phyloP scores from a whole-genome alignment of 495 filamentous ascomycete genomes.

The Aspergillus campestris region DNA sequence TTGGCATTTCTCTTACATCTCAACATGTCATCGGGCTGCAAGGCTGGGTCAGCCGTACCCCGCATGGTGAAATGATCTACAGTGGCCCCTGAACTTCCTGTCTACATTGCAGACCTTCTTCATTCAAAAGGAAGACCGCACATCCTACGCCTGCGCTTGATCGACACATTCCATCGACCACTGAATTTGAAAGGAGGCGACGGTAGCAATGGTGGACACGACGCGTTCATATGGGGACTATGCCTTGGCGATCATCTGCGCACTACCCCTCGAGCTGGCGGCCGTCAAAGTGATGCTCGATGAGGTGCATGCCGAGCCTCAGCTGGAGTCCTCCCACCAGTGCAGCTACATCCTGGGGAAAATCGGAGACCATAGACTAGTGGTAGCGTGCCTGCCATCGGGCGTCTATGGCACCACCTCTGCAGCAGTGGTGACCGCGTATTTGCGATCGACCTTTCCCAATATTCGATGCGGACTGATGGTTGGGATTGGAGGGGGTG shows the following conservation, averaged over 20 bases:
- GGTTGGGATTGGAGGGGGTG: constrained; percentile 41
- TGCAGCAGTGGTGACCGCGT: constrained; percentile 20
- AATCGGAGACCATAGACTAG: constrained; percentile 31
- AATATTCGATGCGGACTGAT: constrained; percentile 33
- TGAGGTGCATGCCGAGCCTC: background rate
- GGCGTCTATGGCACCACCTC: constrained; percentile 24
- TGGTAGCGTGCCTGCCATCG: constrained; percentile 22
- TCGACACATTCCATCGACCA: no score
- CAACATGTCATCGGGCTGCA: no score
- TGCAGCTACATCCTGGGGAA: constrained; percentile 26
- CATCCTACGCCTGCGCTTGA: no score
- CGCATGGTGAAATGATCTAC: no score
- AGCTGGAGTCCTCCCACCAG: constrained; percentile 14
- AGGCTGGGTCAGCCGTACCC: no score
- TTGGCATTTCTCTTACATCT: no score
- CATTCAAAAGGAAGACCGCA: no score
- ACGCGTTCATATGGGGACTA: no score
- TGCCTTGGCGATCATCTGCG: background rate
- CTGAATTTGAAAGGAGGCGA: no score
- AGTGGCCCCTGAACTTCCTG: no score
- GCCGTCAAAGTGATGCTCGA: constrained; percentile 2
- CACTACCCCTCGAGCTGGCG: constrained; percentile 1
- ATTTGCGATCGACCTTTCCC: constrained; percentile 30
- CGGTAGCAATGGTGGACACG: no score
- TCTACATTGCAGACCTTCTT: no score